These are phyloP conservation scores for Cercospora sp. DNA, from an alignment of 2,329 filamentous ascomycete species.

Conservation along the genomic window DNA sequence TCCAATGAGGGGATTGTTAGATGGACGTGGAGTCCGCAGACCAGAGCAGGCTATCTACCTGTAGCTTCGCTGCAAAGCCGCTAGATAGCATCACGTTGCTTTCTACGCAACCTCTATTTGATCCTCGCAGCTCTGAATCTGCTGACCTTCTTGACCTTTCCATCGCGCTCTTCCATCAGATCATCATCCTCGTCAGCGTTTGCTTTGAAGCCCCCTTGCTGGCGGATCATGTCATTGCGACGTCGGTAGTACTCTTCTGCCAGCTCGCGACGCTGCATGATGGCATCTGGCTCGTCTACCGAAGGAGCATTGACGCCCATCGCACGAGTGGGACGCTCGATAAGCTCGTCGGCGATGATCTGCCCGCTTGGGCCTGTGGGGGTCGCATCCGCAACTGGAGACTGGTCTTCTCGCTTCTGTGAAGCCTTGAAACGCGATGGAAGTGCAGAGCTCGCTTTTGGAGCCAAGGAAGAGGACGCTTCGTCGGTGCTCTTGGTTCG, in stretches of 20 bases:
- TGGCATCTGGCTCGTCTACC: conserved; percentile 56
- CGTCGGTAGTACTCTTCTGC: conserved; percentile 78
- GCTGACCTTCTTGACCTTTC: conserved; percentile 42
- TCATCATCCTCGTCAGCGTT: conserved; percentile 62
- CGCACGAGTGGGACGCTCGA: conserved; percentile 49
- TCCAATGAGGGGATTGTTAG: not conserved
- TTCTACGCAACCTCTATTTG: conserved; percentile 12
- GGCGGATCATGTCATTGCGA: conserved; percentile 79
- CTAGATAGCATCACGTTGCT: not conserved
- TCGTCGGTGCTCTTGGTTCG: conserved; percentile 28
- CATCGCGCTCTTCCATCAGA: conserved; percentile 47
- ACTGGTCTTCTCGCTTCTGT: not conserved
- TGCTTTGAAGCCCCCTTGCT: conserved; percentile 74
- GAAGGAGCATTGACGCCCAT: conserved; percentile 36
- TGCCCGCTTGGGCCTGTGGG: conserved; percentile 30
- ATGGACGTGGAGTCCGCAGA: not conserved
- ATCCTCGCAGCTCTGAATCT: conserved; percentile 42
- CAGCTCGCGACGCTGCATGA: conserved; percentile 72
- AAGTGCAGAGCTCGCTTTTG: not conserved
- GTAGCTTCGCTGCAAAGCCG: not conserved
- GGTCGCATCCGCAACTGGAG: not conserved
- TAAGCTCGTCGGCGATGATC: conserved; percentile 52
- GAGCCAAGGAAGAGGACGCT: not conserved
- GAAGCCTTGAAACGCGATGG: not conserved
- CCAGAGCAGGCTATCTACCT: not conserved